Base-by-base conservation (phyloP, 73 alveolate species). In the Uronychia setigera region DNA sequence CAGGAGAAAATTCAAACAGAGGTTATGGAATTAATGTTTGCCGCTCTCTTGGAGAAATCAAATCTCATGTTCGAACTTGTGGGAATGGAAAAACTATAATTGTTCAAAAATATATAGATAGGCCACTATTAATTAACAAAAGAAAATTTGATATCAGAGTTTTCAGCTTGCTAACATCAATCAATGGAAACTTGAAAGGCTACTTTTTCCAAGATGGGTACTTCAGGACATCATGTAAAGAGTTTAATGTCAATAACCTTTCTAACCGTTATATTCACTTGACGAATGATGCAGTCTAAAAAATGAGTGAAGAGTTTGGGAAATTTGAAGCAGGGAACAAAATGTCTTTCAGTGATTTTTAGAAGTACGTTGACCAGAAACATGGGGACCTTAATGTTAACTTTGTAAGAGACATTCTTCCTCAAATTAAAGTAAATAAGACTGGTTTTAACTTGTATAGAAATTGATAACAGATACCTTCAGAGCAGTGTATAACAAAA, bases 201-300 rank as follows among this genome's bases (percentile, higher is more conserved):
- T 92, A 87, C 58, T 92, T 92, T 89, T 92, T 86, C 60, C 89
- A 92, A 33, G 96, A 92, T 34, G 94, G 96, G n/a, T 92, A 92
- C 83, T 60, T 92, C 13, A 59, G 96, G 31, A 92, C 96, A 26
- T 77, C 94, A 0, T 76, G 87, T 75, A 75, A 74, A 60, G 91
- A 92, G 58, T 92, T 87, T 57, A 79, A 76, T 29, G 59, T 83
- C 46, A 78, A 87, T 32, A 87, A 92, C 77, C 32, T 92, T n/a
- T 13, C 60, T 14, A 78, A 87, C 33, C 29, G 89, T 35, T 92
- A 80, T 78, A 92, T 92, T 35, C 96, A 92, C 81, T 74, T 92
- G 28, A 92, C 96, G 1, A 92, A 92, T 79, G 96, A 92, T 80
- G 96, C 96, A n/a, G 85, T 92, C 0, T 79, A 92, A 82, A 92